Percentiles rank a stretch among this genome's conserved stretches.
Conservation (phyloP, 1,284 basidiomycete species). For the Boletus albobrunnescens region DNA sequence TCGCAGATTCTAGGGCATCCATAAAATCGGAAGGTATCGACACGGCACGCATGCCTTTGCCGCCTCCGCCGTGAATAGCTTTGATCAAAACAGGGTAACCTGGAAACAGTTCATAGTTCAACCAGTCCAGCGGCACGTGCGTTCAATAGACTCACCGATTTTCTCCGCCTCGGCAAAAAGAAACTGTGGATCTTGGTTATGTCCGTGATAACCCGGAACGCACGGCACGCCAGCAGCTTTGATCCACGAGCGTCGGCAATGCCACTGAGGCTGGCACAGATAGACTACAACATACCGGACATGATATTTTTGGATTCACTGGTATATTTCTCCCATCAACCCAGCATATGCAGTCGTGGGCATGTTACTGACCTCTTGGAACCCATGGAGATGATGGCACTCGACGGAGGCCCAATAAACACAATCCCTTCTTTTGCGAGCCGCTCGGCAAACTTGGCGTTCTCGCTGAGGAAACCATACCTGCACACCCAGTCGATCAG, state of each 20-base stretch:
- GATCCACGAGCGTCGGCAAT: constrained; percentile 11
- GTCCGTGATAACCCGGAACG: constrained; percentile 86
- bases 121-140: not conserved
- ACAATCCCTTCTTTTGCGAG: constrained; percentile 87
- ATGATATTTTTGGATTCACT: constrained; percentile 90
- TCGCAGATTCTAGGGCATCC: constrained; percentile 78
- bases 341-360: not conserved
- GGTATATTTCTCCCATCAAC: constrained; percentile 1
- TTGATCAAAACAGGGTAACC: constrained; percentile 93
- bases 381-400: constrained; percentile 92
- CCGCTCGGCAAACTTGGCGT: constrained; percentile 82
- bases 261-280: not conserved
- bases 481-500: constrained; percentile 35
- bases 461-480: constrained; percentile 92
- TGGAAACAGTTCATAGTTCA: constrained; percentile 21
- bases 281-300: constrained; percentile 49
- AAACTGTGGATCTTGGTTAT: constrained; percentile 64
- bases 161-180: constrained; percentile 66
- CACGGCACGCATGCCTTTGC: constrained; percentile 95
- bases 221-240: constrained; percentile 86
- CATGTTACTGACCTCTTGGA: constrained; percentile 63
- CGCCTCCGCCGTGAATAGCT: constrained; percentile 94
- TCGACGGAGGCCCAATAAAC: constrained; percentile 93
- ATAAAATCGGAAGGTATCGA: constrained; percentile 60
- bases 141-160: constrained; percentile 51